These are phyloP conservation scores for Eremothecium coryli DNA, from an alignment of 1,139 yeast genomes.

Conservation along the genomic window DNA sequence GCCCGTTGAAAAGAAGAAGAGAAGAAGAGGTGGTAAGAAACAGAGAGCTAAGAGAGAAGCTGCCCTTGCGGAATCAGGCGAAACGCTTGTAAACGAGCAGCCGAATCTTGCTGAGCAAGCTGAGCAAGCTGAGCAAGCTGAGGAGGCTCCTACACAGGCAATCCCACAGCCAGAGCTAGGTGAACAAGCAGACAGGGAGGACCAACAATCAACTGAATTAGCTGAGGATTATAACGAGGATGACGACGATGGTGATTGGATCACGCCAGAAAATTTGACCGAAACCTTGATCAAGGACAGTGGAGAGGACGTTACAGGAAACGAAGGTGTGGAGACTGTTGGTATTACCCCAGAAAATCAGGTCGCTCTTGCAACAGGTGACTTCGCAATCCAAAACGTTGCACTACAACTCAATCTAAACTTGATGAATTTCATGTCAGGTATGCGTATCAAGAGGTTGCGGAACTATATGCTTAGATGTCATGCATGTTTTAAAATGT, in stretches of 20 bases:
- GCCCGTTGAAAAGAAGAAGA: conserved; percentile 34
- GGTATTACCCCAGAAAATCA: conserved; percentile 35
- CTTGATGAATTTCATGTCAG: conserved; percentile 76
- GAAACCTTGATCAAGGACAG: conserved; percentile 61
- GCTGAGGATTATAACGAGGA: conserved; percentile 45
- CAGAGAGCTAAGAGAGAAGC: conserved; percentile 50
- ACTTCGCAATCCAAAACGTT: conserved; percentile 95
- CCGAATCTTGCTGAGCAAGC: conserved; percentile 14
- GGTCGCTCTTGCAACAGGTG: conserved; percentile 88
- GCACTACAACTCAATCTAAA: conserved; percentile 84
- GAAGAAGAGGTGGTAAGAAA: conserved; percentile 57
- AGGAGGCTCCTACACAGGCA: conserved; percentile 64
- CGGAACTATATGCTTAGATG: conserved; percentile 92
- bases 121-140: conserved; percentile 36
- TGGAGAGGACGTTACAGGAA: conserved; percentile 39
- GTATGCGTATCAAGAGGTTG: conserved; percentile 74
- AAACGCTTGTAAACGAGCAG: conserved; percentile 10
- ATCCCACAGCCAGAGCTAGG: conserved; percentile 38
- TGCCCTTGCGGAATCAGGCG: conserved; percentile 15
- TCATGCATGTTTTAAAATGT: conserved; percentile 85
- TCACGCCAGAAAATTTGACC: conserved; percentile 74
- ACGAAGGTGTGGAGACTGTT: conserved; percentile 26
- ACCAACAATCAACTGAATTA: conserved; percentile 16
- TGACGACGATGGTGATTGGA: conserved; percentile 91
- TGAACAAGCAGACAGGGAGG: background rate